Conservation (phyloP, 2,329 filamentous ascomycete species). For the Xylaria sp. region DNA sequence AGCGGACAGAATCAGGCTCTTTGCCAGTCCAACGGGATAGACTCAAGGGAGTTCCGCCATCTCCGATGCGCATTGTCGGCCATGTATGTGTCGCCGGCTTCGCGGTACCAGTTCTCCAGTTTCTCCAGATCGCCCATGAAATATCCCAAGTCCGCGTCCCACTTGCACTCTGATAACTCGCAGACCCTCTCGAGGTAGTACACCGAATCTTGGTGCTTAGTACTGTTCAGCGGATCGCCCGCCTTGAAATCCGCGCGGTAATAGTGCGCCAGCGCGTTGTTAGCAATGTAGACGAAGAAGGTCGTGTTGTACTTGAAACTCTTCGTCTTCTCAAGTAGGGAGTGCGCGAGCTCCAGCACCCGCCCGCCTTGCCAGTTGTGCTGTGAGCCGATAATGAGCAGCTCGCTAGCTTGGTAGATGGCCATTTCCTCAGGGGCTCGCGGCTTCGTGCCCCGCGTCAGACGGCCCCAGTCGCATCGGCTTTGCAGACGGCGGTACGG, state of each 20-base stretch:
- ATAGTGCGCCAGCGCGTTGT: constrained; percentile 26
- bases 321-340: constrained; percentile 26
- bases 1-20: not conserved
- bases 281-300: constrained; percentile 28
- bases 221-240: constrained; percentile 15
- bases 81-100: constrained; percentile 23
- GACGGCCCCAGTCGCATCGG: constrained; percentile 24
- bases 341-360: constrained; percentile 25
- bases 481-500: constrained; percentile 28
- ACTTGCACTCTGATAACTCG: constrained; percentile 26
- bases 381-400: constrained; percentile 26
- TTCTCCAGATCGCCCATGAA: constrained; percentile 29
- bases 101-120: constrained; percentile 27
- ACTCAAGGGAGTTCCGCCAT: constrained; percentile 24
- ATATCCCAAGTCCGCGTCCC: constrained; percentile 30
- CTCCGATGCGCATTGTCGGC: constrained; percentile 23
- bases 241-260: constrained; percentile 23
- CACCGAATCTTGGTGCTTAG: constrained; percentile 22
- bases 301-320: constrained; percentile 27
- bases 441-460: constrained; percentile 24
- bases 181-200: constrained; percentile 27
- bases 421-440: constrained; percentile 25
- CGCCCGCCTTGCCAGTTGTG: constrained; percentile 23
- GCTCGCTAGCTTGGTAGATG: constrained; percentile 26
- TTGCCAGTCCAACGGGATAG: constrained; percentile 27